Conservation (phyloP, 1,284 basidiomycete species). For the Malassezia pachydermatis region DNA sequence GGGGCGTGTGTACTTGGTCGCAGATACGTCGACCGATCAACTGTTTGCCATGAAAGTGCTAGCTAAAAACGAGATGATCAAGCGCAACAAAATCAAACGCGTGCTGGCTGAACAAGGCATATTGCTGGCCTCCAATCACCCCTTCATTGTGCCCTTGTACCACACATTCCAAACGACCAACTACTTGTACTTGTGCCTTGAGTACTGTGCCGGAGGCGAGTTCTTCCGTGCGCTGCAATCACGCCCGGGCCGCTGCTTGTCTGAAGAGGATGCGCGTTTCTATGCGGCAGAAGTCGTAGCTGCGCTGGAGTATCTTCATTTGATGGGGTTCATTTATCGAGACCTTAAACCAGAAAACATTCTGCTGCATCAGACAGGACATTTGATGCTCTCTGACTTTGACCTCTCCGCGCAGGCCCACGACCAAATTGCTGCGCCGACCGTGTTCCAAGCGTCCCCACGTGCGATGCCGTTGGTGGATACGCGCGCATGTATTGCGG, state of each 20-base stretch:
- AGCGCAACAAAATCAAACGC: slow-evolving; percentile 47
- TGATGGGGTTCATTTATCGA: slow-evolving; percentile 98
- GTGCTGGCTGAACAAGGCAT: slow-evolving; percentile 47
- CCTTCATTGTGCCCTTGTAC: slow-evolving; percentile 47
- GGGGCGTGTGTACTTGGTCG: slow-evolving; percentile 45
- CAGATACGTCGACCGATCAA: slow-evolving; percentile 36
- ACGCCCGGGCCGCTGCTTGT: slow-evolving; percentile 84
- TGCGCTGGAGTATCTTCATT: slow-evolving; percentile 92
- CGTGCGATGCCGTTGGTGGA: slow-evolving; percentile 90
- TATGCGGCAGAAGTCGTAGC: slow-evolving; percentile 98
- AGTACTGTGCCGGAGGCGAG: slow-evolving; percentile 96
- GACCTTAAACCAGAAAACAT: slow-evolving; percentile 99
- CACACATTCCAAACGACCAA: slow-evolving; percentile 47
- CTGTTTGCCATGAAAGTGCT: slow-evolving; percentile 47
- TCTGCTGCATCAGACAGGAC: slow-evolving; percentile 91
- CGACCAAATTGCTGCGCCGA: slow-evolving; percentile 64
- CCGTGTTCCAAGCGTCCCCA: slow-evolving; percentile 72
- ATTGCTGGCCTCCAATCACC: slow-evolving; percentile 42
- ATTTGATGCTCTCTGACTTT: slow-evolving; percentile 99
- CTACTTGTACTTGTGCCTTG: slow-evolving; percentile 48
- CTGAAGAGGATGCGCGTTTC: slow-evolving; percentile 89
- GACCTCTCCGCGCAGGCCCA: slow-evolving; percentile 93
- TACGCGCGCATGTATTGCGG: slow-evolving; percentile 90
- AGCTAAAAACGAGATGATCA: slow-evolving; percentile 48
- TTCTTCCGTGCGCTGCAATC: slow-evolving; percentile 80